phyloP scores from a whole-genome alignment of 108 stramenopile species.

The Schizochytrium sp. region DNA sequence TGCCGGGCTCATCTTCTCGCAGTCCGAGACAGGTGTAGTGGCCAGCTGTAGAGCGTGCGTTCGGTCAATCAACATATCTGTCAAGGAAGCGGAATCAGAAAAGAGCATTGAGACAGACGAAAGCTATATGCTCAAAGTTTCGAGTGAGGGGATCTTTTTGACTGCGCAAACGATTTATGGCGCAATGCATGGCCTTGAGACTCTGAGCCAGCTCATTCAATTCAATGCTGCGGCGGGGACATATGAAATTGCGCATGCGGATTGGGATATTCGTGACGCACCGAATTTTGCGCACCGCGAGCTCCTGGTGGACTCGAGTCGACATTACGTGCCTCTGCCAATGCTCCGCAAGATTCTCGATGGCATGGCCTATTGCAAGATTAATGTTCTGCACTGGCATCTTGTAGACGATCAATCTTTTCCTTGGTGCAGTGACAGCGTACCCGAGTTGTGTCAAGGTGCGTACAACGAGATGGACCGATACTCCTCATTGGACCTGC shows the following conservation, averaged over 20 bases:
- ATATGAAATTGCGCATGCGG: slow-evolving; percentile 27
- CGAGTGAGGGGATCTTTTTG: not conserved
- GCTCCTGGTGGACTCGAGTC: slow-evolving; percentile 62
- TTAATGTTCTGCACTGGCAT: slow-evolving; percentile 73
- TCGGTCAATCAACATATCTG: not conserved
- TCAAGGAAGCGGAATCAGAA: not conserved
- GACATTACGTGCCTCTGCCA: slow-evolving; percentile 62
- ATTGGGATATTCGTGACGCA: slow-evolving; percentile 41
- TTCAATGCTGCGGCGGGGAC: slow-evolving; percentile 11
- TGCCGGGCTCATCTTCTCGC: not conserved
- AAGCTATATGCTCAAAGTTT: slow-evolving; percentile 59
- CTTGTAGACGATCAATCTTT: slow-evolving; percentile 56
- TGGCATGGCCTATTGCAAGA: slow-evolving; percentile 58
- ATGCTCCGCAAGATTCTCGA: slow-evolving; percentile 53
- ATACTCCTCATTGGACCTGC: not conserved
- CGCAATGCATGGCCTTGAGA: slow-evolving; percentile 50
- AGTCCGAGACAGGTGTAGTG: not conserved
- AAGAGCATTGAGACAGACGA: slow-evolving; percentile 56
- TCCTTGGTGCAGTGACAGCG: slow-evolving; percentile 27
- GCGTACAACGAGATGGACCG: not conserved
- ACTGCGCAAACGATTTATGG: slow-evolving; percentile 45
- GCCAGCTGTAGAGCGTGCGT: not conserved
- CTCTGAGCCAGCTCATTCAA: slow-evolving; percentile 52
- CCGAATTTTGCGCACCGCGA: slow-evolving; percentile 63
- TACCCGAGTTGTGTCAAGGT: not conserved